phyloP scores from a whole-genome alignment of 2,329 filamentous ascomycete species.

The Aspergillus sergii region DNA sequence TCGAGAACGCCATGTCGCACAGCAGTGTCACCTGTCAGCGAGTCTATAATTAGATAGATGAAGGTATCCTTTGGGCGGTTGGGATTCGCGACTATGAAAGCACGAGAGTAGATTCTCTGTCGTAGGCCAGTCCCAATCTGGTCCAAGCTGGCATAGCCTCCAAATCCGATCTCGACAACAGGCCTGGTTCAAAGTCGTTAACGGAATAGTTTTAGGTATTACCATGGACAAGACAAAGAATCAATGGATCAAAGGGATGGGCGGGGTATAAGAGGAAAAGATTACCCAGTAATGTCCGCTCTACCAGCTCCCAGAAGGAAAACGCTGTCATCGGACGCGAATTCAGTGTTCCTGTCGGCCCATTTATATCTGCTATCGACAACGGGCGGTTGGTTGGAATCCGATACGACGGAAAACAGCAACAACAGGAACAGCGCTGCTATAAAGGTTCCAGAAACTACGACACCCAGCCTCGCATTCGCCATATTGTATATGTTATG shows the following conservation, averaged over 20 bases:
- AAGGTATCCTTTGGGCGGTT: conserved; percentile 70
- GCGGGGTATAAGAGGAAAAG: background rate
- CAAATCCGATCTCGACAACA: conserved; percentile 86
- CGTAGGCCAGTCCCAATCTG: conserved; percentile 83
- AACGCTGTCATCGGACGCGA: conserved; percentile 39
- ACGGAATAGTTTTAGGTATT: too few species aligned
- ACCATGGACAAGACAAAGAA: background rate
- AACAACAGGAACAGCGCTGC: conserved; percentile 35
- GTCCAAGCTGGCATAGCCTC: conserved; percentile 85
- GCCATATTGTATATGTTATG: conserved; percentile 27
- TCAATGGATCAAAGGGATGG: background rate
- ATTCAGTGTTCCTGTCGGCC: conserved; percentile 25
- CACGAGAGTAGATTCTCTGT: conserved; percentile 83
- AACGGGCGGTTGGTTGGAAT: conserved; percentile 18
- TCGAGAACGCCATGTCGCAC: conserved; percentile 84
- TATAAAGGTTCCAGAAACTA: conserved; percentile 29
- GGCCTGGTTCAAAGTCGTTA: conserved; percentile 53
- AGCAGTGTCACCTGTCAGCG: conserved; percentile 85
- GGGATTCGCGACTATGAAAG: conserved; percentile 80
- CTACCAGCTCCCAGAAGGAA: conserved; percentile 71
- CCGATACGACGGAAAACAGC: conserved; percentile 28
- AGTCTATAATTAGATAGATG: conserved; percentile 85
- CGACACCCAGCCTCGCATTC: conserved; percentile 27
- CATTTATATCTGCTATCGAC: conserved; percentile 24
- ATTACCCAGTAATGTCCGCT: conserved; percentile 71